These are phyloP conservation scores for Penicillium sp. DNA, from an alignment of 2,329 filamentous ascomycete species.

Conservation along the genomic window DNA sequence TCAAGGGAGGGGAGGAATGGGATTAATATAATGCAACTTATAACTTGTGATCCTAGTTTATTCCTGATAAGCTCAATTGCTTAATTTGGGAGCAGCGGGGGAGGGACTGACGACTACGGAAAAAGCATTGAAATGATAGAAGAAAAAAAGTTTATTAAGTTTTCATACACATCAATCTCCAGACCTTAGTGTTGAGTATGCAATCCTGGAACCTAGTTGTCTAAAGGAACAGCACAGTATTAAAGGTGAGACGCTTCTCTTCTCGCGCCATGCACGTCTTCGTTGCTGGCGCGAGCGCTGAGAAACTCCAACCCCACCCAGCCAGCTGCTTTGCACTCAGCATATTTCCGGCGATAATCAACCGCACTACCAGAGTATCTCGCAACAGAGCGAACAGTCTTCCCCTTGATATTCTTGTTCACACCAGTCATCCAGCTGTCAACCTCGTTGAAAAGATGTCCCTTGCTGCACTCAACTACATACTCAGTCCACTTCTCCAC, in stretches of 20 bases:
- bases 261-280: no score
- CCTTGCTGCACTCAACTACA: constrained; percentile 48
- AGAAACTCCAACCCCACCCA: constrained; percentile 5
- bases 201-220: no score
- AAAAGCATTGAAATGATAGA: not conserved
- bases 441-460: constrained; percentile 47
- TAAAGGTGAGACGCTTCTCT: no score
- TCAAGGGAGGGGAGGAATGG: no score
- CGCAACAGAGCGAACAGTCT: constrained; percentile 46
- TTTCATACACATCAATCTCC: not conserved
- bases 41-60: no score
- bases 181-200: not conserved
- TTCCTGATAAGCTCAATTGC: no score
- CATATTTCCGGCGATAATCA: constrained; percentile 38
- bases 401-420: constrained; percentile 51
- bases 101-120: not conserved
- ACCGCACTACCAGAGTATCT: constrained; percentile 49
- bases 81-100: no score
- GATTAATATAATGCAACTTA: no score
- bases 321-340: constrained; percentile 6
- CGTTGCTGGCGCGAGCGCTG: no score
- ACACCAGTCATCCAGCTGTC: constrained; percentile 58
- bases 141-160: not conserved
- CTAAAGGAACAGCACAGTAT: no score
- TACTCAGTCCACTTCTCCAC: constrained; percentile 49